Conservation (phyloP, 345 rosid genomes). For the Eucalyptus marginata region DNA sequence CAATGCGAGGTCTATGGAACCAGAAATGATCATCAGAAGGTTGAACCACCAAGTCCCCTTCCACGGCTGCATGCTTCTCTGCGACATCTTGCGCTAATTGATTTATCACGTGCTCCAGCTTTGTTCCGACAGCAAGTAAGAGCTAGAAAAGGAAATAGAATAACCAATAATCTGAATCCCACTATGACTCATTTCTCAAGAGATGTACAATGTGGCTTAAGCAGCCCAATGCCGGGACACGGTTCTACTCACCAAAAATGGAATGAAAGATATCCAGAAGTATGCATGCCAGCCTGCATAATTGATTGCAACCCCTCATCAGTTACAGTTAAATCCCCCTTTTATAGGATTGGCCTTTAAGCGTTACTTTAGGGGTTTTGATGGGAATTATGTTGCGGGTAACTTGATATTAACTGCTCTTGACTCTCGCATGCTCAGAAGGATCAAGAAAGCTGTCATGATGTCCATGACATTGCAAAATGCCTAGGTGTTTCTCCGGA, state of each 20-base stretch:
- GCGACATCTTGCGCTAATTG: conserved; percentile 68
- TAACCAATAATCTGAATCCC: background rate
- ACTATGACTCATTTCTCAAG: background rate
- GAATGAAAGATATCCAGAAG: conserved; percentile 68
- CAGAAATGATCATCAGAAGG: conserved; percentile 81
- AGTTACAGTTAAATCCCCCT: background rate
- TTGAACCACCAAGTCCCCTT: conserved; percentile 62
- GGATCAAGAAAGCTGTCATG: background rate
- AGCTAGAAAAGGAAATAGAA: conserved; percentile 21
- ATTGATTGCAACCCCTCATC: background rate
- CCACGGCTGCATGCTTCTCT: conserved; percentile 50
- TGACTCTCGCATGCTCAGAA: background rate
- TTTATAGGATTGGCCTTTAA: background rate
- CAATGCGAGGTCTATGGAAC: conserved; percentile 42
- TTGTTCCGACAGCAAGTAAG: conserved; percentile 64
- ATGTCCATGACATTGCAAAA: background rate
- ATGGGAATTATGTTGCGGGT: background rate
- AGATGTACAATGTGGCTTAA: background rate
- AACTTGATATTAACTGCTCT: background rate
- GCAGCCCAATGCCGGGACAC: background rate
- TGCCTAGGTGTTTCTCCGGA: background rate
- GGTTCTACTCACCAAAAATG: conserved; percentile 44
- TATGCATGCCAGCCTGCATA: conserved; percentile 77
- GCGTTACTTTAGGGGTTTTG: background rate
- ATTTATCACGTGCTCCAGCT: conserved; percentile 64